These are phyloP conservation scores for Trichosporon ovoides DNA, from an alignment of 1,284 basidiomycete genomes.

Conservation along the genomic window DNA sequence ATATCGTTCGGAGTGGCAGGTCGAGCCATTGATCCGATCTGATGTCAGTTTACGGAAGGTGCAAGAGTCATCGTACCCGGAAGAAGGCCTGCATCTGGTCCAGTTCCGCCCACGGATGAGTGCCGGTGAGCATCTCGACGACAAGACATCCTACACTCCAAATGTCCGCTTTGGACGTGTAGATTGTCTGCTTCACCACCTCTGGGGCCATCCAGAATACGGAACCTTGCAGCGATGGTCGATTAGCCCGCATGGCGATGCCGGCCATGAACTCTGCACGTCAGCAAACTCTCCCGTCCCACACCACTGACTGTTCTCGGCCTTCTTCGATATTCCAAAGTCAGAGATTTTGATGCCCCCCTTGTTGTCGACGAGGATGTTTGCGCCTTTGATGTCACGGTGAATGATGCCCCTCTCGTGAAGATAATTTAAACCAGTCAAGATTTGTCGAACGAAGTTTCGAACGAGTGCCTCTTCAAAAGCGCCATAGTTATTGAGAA, in stretches of 20 bases:
- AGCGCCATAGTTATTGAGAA: slow-evolving; percentile 89
- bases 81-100: slow-evolving; percentile 99
- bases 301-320: slow-evolving; percentile 77
- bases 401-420: slow-evolving; percentile 98
- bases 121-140: slow-evolving; percentile 97
- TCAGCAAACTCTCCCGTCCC: neutral
- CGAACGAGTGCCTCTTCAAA: slow-evolving; percentile 93
- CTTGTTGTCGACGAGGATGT: slow-evolving; percentile 97
- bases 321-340: slow-evolving; percentile 98
- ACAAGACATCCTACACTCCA: slow-evolving; percentile 98
- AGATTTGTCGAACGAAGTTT: slow-evolving; percentile 90
- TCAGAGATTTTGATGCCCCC: slow-evolving; percentile 93
- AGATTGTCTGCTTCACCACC: slow-evolving; percentile 87
- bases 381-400: slow-evolving; percentile 97
- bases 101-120: slow-evolving; percentile 93
- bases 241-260: slow-evolving; percentile 61
- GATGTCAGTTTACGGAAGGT: slow-evolving; percentile 9
- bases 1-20: slow-evolving; percentile 85
- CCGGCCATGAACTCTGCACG: slow-evolving; percentile 65
- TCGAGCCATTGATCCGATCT: slow-evolving; percentile 82
- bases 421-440: slow-evolving; percentile 85
- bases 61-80: slow-evolving; percentile 57
- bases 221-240: slow-evolving; percentile 90
- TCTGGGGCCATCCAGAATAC: slow-evolving; percentile 99
- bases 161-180: slow-evolving; percentile 93